Conservation (phyloP, 805 yeast genomes). For the Candida succiphila region DNA sequence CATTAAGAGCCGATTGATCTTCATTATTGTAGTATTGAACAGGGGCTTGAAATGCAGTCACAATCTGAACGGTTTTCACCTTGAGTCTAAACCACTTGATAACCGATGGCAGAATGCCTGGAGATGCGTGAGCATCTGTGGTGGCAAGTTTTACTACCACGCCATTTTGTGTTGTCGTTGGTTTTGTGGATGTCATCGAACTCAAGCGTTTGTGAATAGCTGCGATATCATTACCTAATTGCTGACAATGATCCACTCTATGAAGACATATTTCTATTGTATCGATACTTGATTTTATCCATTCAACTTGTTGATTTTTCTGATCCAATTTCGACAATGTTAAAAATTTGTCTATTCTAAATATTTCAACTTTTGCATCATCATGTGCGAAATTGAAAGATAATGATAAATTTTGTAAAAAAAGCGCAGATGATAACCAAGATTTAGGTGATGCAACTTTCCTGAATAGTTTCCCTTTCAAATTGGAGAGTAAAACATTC, state of each 20-base stretch:
- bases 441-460: no score
- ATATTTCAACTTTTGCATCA: not conserved
- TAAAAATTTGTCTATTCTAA: not conserved
- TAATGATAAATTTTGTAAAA: no score
- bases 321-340: not conserved
- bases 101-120: no score
- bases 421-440: not conserved
- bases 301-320: not conserved
- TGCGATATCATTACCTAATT: no score
- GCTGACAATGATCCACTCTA: no score
- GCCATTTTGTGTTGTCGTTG: no score
- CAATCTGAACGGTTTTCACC: no score
- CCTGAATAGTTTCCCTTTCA: not conserved
- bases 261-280: slow-evolving; percentile 7
- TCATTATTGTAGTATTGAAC: slow-evolving; percentile 17
- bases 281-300: slow-evolving; percentile 1
- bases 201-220: no score
- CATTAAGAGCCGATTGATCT: slow-evolving; percentile 19
- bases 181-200: no score
- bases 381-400: not conserved
- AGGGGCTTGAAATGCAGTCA: slow-evolving; percentile 20
- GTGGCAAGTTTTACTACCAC: no score
- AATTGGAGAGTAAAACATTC: not conserved
- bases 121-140: no score
- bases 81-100: no score